Evolutionary conservation across 2,329 filamentous ascomycete species (phyloP).

Genomic region (Pseudogymnoascus sp.): DNA sequence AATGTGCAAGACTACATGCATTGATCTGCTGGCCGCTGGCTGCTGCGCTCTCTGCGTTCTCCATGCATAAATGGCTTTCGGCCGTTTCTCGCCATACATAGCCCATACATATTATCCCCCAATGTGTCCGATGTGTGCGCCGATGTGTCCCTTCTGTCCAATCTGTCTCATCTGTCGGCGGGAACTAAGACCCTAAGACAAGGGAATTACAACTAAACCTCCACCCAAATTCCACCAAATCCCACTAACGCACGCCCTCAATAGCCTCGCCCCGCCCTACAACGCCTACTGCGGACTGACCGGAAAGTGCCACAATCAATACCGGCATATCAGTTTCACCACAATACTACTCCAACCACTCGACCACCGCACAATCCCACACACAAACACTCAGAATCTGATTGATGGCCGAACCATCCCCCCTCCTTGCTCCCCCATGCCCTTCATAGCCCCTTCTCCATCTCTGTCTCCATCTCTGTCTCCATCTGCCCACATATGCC

Average conservation of each 20-base stretch:
- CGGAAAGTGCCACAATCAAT: neutral
- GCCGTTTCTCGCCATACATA: neutral
- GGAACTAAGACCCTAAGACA: neutral
- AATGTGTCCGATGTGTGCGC: neutral
- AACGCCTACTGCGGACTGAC: neutral
- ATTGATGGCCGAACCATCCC: neutral
- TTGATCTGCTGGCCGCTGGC: neutral
- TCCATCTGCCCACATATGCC: neutral
- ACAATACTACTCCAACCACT: neutral
- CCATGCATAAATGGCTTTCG: neutral
- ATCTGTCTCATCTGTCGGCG: neutral
- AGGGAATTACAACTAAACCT: neutral
- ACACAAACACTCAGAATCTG: neutral
- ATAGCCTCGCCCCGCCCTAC: neutral
- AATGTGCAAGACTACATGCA: neutral
- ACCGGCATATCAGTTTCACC: slow-evolving; percentile 7
- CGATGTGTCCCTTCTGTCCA: neutral
- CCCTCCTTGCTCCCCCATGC: neutral
- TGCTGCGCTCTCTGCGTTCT: neutral
- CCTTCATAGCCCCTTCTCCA: neutral
- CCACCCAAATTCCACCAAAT: too few species aligned
- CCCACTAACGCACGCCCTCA: neutral
- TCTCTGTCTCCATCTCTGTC: neutral
- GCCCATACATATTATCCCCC: neutral
- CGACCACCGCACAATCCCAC: neutral